phyloP scores from a whole-genome alignment of 257 asterid genomes.

The Nemophila menziesii region DNA sequence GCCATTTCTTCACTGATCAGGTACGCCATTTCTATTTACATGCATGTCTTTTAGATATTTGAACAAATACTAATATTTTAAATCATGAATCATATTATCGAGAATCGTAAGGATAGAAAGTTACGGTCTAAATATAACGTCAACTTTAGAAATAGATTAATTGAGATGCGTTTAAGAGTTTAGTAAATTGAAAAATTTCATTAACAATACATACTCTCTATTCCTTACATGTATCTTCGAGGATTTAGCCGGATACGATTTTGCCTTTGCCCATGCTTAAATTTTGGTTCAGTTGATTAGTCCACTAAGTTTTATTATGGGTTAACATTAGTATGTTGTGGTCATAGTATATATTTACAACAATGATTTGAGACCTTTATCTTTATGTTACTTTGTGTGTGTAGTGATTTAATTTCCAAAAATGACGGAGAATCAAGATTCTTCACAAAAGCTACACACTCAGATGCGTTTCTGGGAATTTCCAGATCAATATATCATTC shows the following conservation, averaged over 20 bases:
- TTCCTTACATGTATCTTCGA: no score
- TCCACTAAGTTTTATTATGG: neutral
- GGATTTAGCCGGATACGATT: no score
- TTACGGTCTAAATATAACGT: no score
- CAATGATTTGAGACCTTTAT: neutral
- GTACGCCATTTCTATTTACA: neutral
- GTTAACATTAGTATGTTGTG: neutral
- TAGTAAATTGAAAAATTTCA: no score
- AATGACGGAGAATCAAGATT: slow-evolving; percentile 74
- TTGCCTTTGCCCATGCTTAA: no score
- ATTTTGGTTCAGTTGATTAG: neutral
- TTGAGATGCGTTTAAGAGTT: no score
- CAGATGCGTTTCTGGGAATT: slow-evolving; percentile 92
- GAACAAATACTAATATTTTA: no score
- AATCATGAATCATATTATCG: no score
- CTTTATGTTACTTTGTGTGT: slow-evolving; percentile 1
- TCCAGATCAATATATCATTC: slow-evolving; percentile 62
- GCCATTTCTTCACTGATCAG: neutral
- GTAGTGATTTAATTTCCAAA: slow-evolving; percentile 17
- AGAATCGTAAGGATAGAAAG: no score
- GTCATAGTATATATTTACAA: neutral
- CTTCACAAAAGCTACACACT: slow-evolving; percentile 50
- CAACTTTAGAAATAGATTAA: no score
- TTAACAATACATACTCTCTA: no score
- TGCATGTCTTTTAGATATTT: no score